phyloP scores from a whole-genome alignment of 306 rosid species.

The Ammopiptanthus mongolicus region DNA sequence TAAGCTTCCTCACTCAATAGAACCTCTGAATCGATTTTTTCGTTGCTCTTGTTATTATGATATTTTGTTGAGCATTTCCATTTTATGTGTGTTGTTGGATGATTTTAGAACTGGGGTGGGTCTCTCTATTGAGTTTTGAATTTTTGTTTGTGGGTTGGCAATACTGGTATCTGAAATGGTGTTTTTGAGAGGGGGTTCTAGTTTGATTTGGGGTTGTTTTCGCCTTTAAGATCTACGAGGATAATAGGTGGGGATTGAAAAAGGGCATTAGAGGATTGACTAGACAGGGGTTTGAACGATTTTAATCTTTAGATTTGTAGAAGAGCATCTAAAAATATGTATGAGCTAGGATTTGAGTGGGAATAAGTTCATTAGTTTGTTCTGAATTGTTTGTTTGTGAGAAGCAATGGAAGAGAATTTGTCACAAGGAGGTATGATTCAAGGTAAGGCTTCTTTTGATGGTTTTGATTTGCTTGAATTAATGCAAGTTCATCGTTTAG shows the following conservation, averaged over 20 bases:
- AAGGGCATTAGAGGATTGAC: too few species aligned
- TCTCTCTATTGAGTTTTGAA: slow-evolving; percentile 1
- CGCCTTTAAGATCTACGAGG: slow-evolving; percentile 13
- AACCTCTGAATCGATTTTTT: background rate
- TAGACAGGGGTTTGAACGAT: too few species aligned
- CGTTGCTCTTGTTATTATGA: background rate
- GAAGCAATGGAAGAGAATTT: slow-evolving; percentile 78
- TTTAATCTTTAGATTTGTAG: too few species aligned
- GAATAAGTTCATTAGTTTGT: slow-evolving; percentile 27
- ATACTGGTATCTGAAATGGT: slow-evolving; percentile 19
- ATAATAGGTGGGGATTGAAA: background rate
- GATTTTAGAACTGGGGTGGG: slow-evolving; percentile 5
- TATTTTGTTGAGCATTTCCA: background rate
- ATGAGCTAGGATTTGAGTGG: slow-evolving; percentile 20
- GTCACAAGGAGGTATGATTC: slow-evolving; percentile 67
- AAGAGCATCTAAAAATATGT: too few species aligned
- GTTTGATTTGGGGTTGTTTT: slow-evolving; percentile 12
- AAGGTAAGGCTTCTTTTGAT: slow-evolving; percentile 57
- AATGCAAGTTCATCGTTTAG: slow-evolving; percentile 44
- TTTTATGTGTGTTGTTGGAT: background rate
- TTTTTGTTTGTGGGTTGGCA: slow-evolving; percentile 2
- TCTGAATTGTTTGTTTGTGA: slow-evolving; percentile 28
- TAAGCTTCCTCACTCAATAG: background rate
- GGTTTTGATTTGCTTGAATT: slow-evolving; percentile 73
- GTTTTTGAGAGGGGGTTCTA: background rate